Evolutionary conservation across 495 filamentous ascomycete genomes (phyloP).

Genomic region (Darksidea phi): DNA sequence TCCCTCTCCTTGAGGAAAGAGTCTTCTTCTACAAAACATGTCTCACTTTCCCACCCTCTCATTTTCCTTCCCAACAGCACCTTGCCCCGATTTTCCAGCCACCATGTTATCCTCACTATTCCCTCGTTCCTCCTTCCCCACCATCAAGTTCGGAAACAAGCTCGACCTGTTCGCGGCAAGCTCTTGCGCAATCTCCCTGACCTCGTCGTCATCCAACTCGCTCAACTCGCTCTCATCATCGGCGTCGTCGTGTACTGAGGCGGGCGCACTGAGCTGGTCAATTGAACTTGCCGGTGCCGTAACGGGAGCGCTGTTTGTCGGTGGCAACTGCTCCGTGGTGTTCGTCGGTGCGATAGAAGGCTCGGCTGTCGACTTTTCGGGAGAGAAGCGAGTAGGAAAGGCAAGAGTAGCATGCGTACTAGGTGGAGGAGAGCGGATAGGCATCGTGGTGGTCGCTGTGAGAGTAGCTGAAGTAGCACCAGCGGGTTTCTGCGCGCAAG

Average conservation of each 20-base stretch:
- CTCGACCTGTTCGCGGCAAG: not conserved
- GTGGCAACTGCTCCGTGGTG: conserved; percentile 8
- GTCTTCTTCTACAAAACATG: too few relatives aligned
- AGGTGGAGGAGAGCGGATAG: conserved; percentile 29
- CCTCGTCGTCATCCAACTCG: conserved; percentile 34
- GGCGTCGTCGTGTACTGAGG: conserved; percentile 32
- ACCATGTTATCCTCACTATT: not conserved
- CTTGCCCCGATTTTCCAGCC: not conserved
- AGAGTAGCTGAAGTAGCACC: conserved; percentile 1
- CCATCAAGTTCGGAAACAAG: not conserved
- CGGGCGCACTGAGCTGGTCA: conserved; percentile 27
- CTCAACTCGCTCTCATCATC: conserved; percentile 38
- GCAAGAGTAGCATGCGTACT: not conserved
- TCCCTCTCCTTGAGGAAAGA: too few relatives aligned
- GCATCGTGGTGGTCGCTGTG: conserved; percentile 12
- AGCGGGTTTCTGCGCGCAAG: conserved; percentile 47
- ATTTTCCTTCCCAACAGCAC: not conserved
- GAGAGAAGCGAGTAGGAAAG: conserved; percentile 1
- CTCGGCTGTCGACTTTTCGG: conserved; percentile 15
- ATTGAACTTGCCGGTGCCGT: conserved; percentile 12
- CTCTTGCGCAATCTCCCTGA: conserved; percentile 13
- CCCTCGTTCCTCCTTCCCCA: not conserved
- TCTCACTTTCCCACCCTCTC: not conserved
- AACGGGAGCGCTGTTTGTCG: conserved; percentile 12
- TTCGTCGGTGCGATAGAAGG: not conserved